These are phyloP conservation scores for Lobulomyces angularis DNA, from an alignment of 192 early-diverging fungal species.

Conservation along the genomic window DNA sequence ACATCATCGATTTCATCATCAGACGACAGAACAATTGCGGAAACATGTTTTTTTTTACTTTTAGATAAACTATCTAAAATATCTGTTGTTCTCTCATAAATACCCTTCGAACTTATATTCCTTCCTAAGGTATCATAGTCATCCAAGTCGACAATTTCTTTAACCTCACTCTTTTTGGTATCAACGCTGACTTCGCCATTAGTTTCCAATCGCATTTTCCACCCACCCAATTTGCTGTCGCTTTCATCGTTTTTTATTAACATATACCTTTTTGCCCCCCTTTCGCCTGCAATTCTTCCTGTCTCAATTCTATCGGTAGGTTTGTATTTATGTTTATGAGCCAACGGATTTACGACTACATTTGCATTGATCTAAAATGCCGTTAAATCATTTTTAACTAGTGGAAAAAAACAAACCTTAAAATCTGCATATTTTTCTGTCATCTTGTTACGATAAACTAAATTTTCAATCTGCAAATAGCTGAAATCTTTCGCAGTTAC, in stretches of 20 bases:
- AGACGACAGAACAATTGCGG: conserved; percentile 12
- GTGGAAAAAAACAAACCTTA: conserved; percentile 22
- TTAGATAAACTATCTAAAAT: neutral
- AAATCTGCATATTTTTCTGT: conserved; percentile 57
- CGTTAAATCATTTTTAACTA: no score
- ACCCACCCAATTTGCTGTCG: conserved; percentile 54
- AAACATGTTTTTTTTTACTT: neutral
- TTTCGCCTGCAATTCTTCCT: conserved; percentile 65
- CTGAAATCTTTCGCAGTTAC: conserved; percentile 77
- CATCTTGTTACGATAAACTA: conserved; percentile 70
- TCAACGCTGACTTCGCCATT: conserved; percentile 11
- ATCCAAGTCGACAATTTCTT: neutral
- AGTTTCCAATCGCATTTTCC: conserved; percentile 12
- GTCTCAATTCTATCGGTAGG: no score
- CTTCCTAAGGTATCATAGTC: conserved; percentile 3
- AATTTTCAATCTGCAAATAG: conserved; percentile 70
- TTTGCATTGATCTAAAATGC: conserved; percentile 15
- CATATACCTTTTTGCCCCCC: conserved; percentile 69
- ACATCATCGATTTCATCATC: conserved; percentile 7
- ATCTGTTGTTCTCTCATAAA: neutral
- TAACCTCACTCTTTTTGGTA: conserved; percentile 1
- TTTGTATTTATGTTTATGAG: conserved; percentile 3
- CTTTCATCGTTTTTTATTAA: conserved; percentile 72
- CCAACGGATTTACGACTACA: conserved; percentile 24
- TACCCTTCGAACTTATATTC: neutral